Conservation (phyloP, 345 rosid genomes). For the Cardamine chenopodiifolia region DNA sequence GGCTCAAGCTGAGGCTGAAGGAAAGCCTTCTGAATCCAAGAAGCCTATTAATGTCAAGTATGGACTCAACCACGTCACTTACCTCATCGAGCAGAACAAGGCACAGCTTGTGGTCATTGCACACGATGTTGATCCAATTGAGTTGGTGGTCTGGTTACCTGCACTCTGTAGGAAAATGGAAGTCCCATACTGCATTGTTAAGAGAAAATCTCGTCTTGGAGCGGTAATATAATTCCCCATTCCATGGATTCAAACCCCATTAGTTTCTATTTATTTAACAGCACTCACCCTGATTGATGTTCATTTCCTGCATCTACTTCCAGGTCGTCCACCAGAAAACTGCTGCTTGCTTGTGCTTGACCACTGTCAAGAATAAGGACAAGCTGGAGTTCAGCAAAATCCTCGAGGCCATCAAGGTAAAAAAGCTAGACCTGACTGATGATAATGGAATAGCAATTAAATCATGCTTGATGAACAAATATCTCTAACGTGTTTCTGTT, state of each 20-base stretch:
- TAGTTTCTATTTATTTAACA: not conserved
- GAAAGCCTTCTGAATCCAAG: slow-evolving; percentile 61
- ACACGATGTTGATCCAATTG: slow-evolving; percentile 84
- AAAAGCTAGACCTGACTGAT: not conserved
- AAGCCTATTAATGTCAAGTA: slow-evolving; percentile 74
- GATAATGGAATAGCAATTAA: not conserved
- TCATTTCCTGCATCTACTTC: not conserved
- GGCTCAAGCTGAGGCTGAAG: slow-evolving; percentile 72
- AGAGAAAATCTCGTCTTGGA: slow-evolving; percentile 80
- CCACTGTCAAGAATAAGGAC: slow-evolving; percentile 79
- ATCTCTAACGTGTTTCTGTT: not conserved
- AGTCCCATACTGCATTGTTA: slow-evolving; percentile 81
- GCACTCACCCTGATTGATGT: not conserved
- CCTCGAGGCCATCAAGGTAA: slow-evolving; percentile 81
- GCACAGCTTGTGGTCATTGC: slow-evolving; percentile 80
- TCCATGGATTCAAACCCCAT: not conserved
- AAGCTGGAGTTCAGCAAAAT: slow-evolving; percentile 76
- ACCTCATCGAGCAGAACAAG: slow-evolving; percentile 80
- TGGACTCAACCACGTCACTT: slow-evolving; percentile 73
- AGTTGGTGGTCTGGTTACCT: slow-evolving; percentile 81
- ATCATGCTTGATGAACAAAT: not conserved
- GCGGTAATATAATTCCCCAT: slow-evolving; percentile 39
- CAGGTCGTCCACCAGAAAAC: slow-evolving; percentile 73
- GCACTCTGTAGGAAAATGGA: slow-evolving; percentile 85
- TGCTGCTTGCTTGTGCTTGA: slow-evolving; percentile 61